phyloP scores from a whole-genome alignment of 345 rosid species.

The Populus tremula region DNA sequence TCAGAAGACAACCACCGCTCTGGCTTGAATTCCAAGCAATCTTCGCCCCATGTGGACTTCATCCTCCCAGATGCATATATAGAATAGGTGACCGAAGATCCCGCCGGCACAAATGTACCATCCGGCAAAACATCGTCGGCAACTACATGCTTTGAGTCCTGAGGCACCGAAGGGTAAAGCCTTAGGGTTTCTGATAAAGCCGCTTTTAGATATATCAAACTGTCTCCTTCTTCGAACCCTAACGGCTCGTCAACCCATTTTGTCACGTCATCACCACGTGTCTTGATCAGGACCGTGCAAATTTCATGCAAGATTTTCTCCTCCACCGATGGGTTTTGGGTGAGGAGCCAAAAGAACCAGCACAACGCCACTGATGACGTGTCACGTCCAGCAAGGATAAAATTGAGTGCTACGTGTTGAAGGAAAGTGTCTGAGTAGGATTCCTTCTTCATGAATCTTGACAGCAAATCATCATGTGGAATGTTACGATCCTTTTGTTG shows the following conservation, averaged over 20 bases:
- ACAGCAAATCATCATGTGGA: constrained; percentile 76
- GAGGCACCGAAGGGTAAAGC: constrained; percentile 89
- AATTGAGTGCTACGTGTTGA: constrained; percentile 86
- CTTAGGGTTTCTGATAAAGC: constrained; percentile 83
- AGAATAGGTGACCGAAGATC: constrained; percentile 83
- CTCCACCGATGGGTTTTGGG: constrained; percentile 59
- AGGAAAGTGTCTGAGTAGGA: constrained; percentile 70
- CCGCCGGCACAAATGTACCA: constrained; percentile 87
- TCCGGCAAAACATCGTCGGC: constrained; percentile 80
- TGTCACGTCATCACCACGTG: constrained; percentile 64
- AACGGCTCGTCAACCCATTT: constrained; percentile 68
- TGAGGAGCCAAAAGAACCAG: constrained; percentile 91
- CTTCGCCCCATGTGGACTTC: constrained; percentile 88
- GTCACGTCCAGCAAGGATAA: constrained; percentile 97
- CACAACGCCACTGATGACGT: constrained; percentile 85
- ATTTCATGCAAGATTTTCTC: constrained; percentile 67
- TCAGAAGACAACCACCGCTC: constrained; percentile 79
- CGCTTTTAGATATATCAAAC: constrained; percentile 73
- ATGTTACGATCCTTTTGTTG: constrained; percentile 40
- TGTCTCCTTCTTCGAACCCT: constrained; percentile 69
- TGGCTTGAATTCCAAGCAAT: constrained; percentile 75
- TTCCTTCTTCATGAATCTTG: constrained; percentile 87
- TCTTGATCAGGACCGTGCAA: constrained; percentile 52
- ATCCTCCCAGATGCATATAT: constrained; percentile 89
- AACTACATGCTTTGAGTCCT: constrained; percentile 79